Base-by-base conservation (phyloP, 163 green algal genomes). In the Chlamydomonas reinhardtii region DNA sequence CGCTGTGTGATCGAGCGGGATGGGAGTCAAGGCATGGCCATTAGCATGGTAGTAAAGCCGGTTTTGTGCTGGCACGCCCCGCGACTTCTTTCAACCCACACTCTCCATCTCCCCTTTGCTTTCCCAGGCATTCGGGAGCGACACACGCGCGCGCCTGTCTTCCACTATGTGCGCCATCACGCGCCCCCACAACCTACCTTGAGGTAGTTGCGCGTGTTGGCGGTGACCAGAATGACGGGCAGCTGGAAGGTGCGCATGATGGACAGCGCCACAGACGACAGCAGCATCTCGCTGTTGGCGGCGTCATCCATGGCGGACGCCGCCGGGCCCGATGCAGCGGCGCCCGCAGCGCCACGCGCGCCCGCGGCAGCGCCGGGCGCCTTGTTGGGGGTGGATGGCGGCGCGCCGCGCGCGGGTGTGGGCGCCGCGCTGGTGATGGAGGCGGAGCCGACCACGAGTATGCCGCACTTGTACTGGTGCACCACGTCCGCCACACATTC, bases 191-290 rank as follows among this genome's bases (percentile, higher is more conserved):
- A 0, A 12, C 71, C 22, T 66, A 79, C 80, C 69, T 79, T 79
- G 54, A 86, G 69, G 52, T 85, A 86, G 31, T 59, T 79, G 34
- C 31, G 52, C 22, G 70, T 79, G 56, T 86, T 86, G 32, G 80
- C 70, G 15, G 80, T 86, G 20, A 86, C 70, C 6, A 86, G 54
- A 25, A 86, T 73, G 19, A 73, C 70, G 15, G 80, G 80, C 70
- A 86, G 56, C 34, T 35, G 19, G 29, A 79, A 80, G 29, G 80
- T 86, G 20, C 80, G 69, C 80, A 86, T 59, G 17, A 86, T 65
- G 34, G 80, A 86, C 54, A 86, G 70, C 4, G 80, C 80, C 80
- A 79, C 70, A 0, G 70, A 80, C 4, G 70, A 80, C 16, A 86
- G 27, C 34, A 80, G 27, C 56, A 82, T n/a, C 32, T 9, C 32